Evolutionary conservation across 2,329 filamentous ascomycete species (phyloP).

Genomic region (Triangularia verruculosa): DNA sequence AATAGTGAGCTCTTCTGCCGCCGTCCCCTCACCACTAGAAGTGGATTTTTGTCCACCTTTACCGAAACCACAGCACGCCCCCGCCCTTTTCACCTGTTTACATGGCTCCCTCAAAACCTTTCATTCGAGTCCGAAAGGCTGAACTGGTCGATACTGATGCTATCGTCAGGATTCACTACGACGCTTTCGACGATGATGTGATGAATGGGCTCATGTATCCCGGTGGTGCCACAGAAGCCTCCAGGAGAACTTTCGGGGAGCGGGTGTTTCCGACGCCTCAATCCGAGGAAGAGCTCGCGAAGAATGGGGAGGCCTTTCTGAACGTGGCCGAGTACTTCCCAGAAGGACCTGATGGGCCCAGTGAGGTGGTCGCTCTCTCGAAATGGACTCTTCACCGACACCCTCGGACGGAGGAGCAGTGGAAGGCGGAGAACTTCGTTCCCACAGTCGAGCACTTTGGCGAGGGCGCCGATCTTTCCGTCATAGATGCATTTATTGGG

Average conservation of each 20-base stretch:
- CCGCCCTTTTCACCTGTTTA: not conserved
- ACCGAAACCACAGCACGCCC: not conserved
- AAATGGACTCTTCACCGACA: conserved; percentile 28
- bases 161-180: conserved; percentile 24
- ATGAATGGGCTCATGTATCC: conserved; percentile 30
- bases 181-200: conserved; percentile 24
- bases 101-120: conserved; percentile 14
- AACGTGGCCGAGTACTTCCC: conserved; percentile 30
- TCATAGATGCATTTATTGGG: conserved; percentile 30
- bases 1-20: not conserved
- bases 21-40: not conserved
- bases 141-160: conserved; percentile 21
- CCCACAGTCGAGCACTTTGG: conserved; percentile 25
- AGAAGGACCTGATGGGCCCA: conserved; percentile 1
- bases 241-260: conserved; percentile 19
- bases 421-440: conserved; percentile 20
- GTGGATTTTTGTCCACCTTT: not conserved
- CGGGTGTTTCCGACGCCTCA: conserved; percentile 15
- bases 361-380: conserved; percentile 32
- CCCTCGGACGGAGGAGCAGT: conserved; percentile 28
- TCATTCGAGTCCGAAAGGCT: conserved; percentile 27
- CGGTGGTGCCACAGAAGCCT: conserved; percentile 21
- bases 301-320: conserved; percentile 18
- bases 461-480: conserved; percentile 23
- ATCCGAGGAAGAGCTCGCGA: not conserved